A percentile compares a stretch with the other conserved stretches of the same genome.
Conservation (phyloP, 2,329 filamentous ascomycete species). For the Aspergillus pseudoglaucus region DNA sequence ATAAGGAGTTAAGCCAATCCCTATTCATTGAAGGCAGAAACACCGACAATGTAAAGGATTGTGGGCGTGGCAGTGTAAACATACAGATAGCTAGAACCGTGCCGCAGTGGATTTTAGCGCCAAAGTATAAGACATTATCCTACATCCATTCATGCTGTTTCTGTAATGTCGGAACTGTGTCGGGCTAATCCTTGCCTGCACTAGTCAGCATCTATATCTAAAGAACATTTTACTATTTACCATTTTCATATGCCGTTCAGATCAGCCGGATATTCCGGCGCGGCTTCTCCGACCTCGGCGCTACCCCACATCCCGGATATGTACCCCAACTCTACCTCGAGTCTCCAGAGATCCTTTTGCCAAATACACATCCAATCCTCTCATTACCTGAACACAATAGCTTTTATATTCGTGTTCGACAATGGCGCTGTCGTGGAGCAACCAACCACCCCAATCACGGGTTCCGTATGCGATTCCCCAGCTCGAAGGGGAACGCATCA, state of each 20-base stretch:
- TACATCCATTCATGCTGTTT: no score
- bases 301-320: slow-evolving; percentile 6
- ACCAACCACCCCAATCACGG: slow-evolving; percentile 32
- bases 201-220: no score
- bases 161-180: no score
- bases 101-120: no score
- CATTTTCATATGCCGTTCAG: background rate
- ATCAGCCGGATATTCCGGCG: background rate
- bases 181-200: no score
- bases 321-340: slow-evolving; percentile 6
- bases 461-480: slow-evolving; percentile 44
- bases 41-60: no score
- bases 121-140: no score
- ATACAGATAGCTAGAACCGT: no score
- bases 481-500: slow-evolving; percentile 47
- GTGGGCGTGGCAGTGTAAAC: no score
- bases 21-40: no score
- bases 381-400: background rate
- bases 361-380: background rate
- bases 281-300: slow-evolving; percentile 14
- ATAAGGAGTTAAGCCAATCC: no score
- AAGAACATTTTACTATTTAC: background rate
- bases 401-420: background rate
- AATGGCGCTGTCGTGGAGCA: slow-evolving; percentile 20
- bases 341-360: slow-evolving; percentile 3